Conservation (phyloP, 768 basidiomycete species). For the Rhodotorula sphaerocarpa region DNA sequence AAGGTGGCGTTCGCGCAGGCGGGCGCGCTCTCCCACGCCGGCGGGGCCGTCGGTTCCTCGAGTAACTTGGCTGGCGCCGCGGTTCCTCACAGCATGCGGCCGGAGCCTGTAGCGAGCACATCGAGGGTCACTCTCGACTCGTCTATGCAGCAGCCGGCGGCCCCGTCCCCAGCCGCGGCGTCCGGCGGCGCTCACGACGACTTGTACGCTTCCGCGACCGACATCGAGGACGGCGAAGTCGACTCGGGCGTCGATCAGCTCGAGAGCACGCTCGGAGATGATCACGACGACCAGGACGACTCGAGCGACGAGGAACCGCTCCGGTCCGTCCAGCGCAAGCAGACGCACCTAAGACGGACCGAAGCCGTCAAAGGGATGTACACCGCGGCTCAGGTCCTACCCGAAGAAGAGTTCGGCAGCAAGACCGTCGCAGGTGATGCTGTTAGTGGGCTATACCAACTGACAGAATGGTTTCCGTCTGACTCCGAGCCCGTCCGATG, state of each 20-base stretch:
- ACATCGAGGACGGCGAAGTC: too few species aligned
- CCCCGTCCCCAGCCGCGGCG: too few species aligned
- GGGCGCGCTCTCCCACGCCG: too few species aligned
- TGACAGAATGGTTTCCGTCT: too few species aligned
- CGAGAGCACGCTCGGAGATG: not conserved
- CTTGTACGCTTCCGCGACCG: not conserved
- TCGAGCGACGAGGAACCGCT: not conserved
- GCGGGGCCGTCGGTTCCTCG: too few species aligned
- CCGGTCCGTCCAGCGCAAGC: too few species aligned
- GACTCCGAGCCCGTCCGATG: not conserved
- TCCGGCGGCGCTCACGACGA: not conserved
- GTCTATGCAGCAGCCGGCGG: not conserved
- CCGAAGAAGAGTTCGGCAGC: slow-evolving; percentile 10
- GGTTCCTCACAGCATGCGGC: too few species aligned
- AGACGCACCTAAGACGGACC: not conserved
- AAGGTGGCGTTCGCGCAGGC: too few species aligned
- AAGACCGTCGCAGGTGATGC: slow-evolving; percentile 6
- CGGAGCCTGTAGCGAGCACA: too few species aligned
- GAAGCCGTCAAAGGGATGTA: not conserved
- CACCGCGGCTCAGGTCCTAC: not conserved
- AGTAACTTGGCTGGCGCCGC: too few species aligned
- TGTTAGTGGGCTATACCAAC: too few species aligned
- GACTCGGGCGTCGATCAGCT: not conserved
- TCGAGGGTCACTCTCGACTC: too few species aligned
- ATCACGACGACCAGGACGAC: not conserved